Base-by-base conservation (phyloP, 164 flowering plant species). In the Malania oleifera region DNA sequence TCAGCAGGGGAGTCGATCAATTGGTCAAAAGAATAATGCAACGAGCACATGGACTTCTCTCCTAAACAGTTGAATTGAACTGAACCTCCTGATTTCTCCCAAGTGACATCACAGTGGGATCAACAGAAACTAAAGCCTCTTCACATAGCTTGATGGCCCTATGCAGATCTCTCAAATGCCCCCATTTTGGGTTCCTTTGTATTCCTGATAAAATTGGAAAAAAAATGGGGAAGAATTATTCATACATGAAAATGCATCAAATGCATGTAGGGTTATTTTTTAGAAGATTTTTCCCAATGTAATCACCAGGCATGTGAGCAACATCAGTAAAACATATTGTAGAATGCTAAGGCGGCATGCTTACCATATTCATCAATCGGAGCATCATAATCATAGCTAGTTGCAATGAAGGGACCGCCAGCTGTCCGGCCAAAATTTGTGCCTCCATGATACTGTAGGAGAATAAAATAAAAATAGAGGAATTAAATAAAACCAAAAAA, bases 91-190 rank as follows among this genome's bases (percentile, higher is more conserved):
- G 90, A 45, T 76, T 71, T 18, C 53, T 66, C 52, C 96, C 91
- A 18, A 80, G 83, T 26, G 64, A 63, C 7, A 70, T 66, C 52
- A 80, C 82, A 0, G 64, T 66, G 13, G 98, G 83, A 70, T 89
- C 83, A 11, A 69, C 73, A 18, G 88, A 80, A 57, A 92, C 82
- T 69, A 91, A 78, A 70, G 92, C 87, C 24, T 82, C 73, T 68
- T 89, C 95, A 50, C 89, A 77, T 40, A 80, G 67, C 80, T 87
- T 91, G 62, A 91, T 87, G 63, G 92, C 95, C 63, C 67, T 80
- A 55, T 91, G 98, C 62, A 91, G 67, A 57, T 89, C 83, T 67
- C 77, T 83, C 81, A 91, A 70, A 67, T 91, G 98, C 12, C 96
- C 80, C 72, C 75, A 91, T 74, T 91, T 91, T 50, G 95, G 96